Evolutionary conservation across 257 asterid species (phyloP), one percentile per base, ranked within the genome.

Genomic region (Penstemon newberryi): DNA sequence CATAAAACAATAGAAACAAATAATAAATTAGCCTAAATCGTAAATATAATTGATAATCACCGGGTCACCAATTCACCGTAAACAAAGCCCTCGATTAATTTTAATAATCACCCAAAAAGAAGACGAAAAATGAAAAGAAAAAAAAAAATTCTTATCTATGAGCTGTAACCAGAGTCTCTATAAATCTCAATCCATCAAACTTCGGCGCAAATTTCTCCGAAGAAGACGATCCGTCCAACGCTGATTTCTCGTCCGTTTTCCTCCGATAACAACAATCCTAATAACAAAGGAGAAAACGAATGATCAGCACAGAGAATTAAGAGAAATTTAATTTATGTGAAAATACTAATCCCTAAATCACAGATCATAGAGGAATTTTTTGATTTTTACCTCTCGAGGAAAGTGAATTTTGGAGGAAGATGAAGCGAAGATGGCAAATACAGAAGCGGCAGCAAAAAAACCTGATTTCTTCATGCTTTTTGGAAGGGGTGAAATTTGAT

Each of bases 171-270:
- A 87, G 80, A 0, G 95, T 87, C 82, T 87, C 95, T 64, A 87
- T 87, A 72, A 87, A 87, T 80, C 88, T 84, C 81, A 87, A 65
- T 42, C 95, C 95, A 80, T 87, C 95, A 67, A 87, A 85, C 80
- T 80, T 85, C 41, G 92, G 95, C 9, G 92, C 91, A 71, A 87
- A 87, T 73, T 85, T 85, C 4, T 83, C 91, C 45, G 95, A 66
- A 44, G 81, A 57, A 5, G 83, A 63, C 53, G 82, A 73, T 56
- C 75, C 79, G 39, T 66, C 77, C 6, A 77, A 42, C 11, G 74
- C 64, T 46, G 87, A 83, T 8, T 72, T 68, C 63, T 81, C 81
- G 57, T 65, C 74, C 4, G 4, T 61, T 65, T 75, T 82, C 69
- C 69, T 75, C 58, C 52, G 44, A 25, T 25, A 25, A 8, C 71